Base-by-base conservation (phyloP, 345 rosid genomes). In the Pugionium cornutum region DNA sequence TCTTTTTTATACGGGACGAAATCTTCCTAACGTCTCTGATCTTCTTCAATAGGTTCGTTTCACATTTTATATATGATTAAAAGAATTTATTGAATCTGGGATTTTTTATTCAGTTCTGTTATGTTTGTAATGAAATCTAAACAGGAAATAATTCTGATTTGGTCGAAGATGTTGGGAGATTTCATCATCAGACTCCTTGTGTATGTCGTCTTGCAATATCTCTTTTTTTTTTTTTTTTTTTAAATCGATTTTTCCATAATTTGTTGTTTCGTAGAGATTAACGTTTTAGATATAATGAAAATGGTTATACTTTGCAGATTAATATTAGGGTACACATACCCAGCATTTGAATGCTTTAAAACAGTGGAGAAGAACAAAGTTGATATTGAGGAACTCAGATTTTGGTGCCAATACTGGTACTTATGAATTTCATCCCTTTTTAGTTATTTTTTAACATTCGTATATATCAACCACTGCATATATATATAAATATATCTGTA, bases 321-420 rank as follows among this genome's bases (percentile, higher is more conserved):
- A 81, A 50, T 84, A 73, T 71, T 94, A 53, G 99, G 99, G 67
- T 90, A 85, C 76, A 89, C 92, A 35, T 94, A 85, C 78, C 99
- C 99, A 3, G 99, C 96, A 10, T 83, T 90, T 29, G 95, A 83
- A 75, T 94, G 97, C 75, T 94, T 69, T 68, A 94, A 88, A 76
- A 45, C 85, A 28, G 84, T 90, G 39, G 99, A 94, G 90, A 88
- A 82, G 77, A 94, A 90, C 75, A 81, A 43, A 70, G 87, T 86
- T 10, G 82, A 86, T 25, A 83, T 83, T 53, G 95, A 84, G 35
- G 89, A 88, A 75, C 88, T 94, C 77, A 79, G 90, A 67, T 88
- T 84, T 65, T 94, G 99, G 99, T 90, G 99, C 67, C 86, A 90
- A 77, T 90, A 94, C 62, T 94, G 99, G 99, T 90, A 77, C 37